A percentile compares a stretch with the other conserved stretches of the same genome.
Conservation (phyloP, 208 protist species). For the Strigomonas culicis region DNA sequence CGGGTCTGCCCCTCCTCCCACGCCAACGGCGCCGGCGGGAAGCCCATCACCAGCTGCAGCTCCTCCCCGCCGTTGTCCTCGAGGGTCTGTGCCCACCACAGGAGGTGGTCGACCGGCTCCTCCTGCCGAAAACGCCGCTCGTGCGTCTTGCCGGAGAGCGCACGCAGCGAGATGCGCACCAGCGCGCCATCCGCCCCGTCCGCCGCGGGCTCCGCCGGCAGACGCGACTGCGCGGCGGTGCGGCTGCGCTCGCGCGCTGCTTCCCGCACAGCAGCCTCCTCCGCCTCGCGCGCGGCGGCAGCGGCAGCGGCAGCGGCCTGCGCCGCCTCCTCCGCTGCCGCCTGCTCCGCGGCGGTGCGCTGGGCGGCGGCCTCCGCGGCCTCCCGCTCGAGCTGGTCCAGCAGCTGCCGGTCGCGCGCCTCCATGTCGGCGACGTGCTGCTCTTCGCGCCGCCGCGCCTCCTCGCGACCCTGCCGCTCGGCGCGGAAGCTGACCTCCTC, state of each 20-base stretch:
- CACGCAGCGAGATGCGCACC: slow-evolving; percentile 48
- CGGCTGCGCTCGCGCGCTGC: slow-evolving; percentile 3
- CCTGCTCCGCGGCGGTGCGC: not conserved
- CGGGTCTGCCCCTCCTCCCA: slow-evolving; percentile 33
- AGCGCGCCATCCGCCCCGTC: slow-evolving; percentile 23
- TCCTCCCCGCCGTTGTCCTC: slow-evolving; percentile 40
- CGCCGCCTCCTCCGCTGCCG: slow-evolving; percentile 15
- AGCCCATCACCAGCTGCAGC: slow-evolving; percentile 65
- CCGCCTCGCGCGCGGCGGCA: not conserved
- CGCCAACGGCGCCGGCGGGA: slow-evolving; percentile 49
- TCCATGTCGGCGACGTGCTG: slow-evolving; percentile 41
- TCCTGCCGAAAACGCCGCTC: slow-evolving; percentile 59
- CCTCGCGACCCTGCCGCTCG: slow-evolving; percentile 64
- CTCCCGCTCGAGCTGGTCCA: slow-evolving; percentile 29
- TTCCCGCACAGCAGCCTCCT: slow-evolving; percentile 4
- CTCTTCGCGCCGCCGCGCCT: slow-evolving; percentile 40
- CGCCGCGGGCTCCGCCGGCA: slow-evolving; percentile 41
- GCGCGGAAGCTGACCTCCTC: slow-evolving; percentile 53
- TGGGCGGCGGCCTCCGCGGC: slow-evolving; percentile 17
- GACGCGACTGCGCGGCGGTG: slow-evolving; percentile 19
- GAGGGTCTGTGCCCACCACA: slow-evolving; percentile 48
- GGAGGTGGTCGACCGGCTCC: slow-evolving; percentile 47
- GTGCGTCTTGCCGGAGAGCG: slow-evolving; percentile 36
- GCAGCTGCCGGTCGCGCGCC: slow-evolving; percentile 44
- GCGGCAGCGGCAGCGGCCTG: slow-evolving; percentile 14